A percentile compares a stretch with the other conserved stretches of the same genome.
Conservation (phyloP, 75 land plant species). For the Cupressus sempervirens region DNA sequence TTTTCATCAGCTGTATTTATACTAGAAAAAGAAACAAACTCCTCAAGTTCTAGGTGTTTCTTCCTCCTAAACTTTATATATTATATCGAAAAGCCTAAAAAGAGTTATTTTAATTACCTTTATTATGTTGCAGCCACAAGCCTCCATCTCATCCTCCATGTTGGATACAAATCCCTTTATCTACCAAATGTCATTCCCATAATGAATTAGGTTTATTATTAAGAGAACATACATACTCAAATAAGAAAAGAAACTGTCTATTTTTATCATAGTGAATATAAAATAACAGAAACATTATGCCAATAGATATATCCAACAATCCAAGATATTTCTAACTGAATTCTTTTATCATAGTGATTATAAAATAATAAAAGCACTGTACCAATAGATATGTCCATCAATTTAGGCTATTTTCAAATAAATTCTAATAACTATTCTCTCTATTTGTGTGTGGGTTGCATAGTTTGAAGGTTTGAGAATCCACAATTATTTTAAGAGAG, state of each 20-base stretch:
- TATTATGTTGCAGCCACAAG: conserved; percentile 92
- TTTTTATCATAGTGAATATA: neutral
- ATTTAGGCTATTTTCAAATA: neutral
- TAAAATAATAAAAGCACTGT: neutral
- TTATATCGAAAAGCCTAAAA: neutral
- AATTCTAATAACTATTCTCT: too few relatives aligned
- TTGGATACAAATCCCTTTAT: conserved; percentile 81
- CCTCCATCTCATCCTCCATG: conserved; percentile 96
- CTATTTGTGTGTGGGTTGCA: too few relatives aligned
- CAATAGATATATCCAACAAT: neutral
- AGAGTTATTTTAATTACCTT: conserved; percentile 37
- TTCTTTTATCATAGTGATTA: neutral
- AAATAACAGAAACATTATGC: neutral
- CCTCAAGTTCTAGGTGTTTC: neutral
- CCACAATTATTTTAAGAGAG: too few relatives aligned
- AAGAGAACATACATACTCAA: neutral
- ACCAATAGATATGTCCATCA: neutral
- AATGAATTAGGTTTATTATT: neutral
- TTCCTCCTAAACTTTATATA: neutral
- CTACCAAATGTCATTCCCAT: conserved; percentile 25
- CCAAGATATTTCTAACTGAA: neutral
- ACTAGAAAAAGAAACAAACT: neutral
- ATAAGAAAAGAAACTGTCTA: neutral
- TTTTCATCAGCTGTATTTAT: neutral
- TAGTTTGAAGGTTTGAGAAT: too few relatives aligned